Evolutionary conservation across 352 stramenopile genomes (phyloP).

Genomic region (Globisporangium nunn): DNA sequence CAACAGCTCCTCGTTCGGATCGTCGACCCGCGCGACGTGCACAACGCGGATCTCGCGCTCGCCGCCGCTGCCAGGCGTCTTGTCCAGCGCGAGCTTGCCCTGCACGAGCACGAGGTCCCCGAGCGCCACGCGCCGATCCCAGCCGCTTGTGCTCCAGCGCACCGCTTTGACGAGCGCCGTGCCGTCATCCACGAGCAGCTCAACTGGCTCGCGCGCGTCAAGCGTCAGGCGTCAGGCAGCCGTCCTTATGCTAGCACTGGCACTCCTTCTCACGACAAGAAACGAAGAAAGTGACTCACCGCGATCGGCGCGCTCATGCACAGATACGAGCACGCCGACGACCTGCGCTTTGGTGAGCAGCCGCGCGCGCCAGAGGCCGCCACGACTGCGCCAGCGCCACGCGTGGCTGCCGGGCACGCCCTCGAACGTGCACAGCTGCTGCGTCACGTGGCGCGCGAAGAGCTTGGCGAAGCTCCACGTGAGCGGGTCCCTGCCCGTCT

Average conservation of each 20-base stretch:
- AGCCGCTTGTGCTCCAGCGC: conserved; percentile 25
- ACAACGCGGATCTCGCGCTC: conserved; percentile 51
- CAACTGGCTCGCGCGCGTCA: conserved; percentile 26
- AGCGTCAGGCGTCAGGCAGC: not conserved
- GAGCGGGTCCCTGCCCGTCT: conserved; percentile 29
- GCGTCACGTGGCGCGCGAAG: conserved; percentile 33
- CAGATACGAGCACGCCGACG: conserved; percentile 47
- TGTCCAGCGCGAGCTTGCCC: conserved; percentile 66
- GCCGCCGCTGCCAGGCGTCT: conserved; percentile 16
- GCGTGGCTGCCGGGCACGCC: conserved; percentile 49
- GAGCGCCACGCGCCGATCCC: conserved; percentile 19
- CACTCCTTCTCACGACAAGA: too few relatives aligned
- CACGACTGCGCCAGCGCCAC: conserved; percentile 25
- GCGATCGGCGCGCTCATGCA: conserved; percentile 42
- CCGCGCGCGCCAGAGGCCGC: conserved; percentile 15
- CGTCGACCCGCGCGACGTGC: conserved; percentile 34
- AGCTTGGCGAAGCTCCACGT: conserved; percentile 72
- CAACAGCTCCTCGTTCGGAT: conserved; percentile 73
- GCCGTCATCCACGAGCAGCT: conserved; percentile 69
- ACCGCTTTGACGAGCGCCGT: conserved; percentile 55
- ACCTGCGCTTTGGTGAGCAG: conserved; percentile 70
- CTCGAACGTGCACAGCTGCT: conserved; percentile 35
- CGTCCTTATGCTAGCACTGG: too few relatives aligned
- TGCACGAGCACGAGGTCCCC: conserved; percentile 70
- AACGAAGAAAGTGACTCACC: conserved; percentile 18